A percentile compares a stretch with the other conserved stretches of the same genome.
Conservation (phyloP, 2,329 filamentous ascomycete genomes). For the Paecilomyces sp. region DNA sequence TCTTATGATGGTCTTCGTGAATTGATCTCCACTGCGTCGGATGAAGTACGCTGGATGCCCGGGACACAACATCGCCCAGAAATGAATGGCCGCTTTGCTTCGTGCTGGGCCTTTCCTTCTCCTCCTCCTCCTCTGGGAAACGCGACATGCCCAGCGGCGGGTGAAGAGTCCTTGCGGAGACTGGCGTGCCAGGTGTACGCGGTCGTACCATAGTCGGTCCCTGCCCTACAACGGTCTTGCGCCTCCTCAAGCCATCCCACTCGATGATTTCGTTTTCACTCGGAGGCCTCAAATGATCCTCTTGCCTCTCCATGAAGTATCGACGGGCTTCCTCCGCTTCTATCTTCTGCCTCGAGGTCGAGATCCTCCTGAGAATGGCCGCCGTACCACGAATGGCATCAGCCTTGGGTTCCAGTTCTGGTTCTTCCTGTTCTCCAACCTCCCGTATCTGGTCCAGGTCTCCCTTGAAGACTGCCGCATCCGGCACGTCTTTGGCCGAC, state of each 20-base stretch:
- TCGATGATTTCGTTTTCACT: constrained; percentile 75
- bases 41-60: constrained; percentile 29
- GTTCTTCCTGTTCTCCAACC: constrained; percentile 88
- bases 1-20: constrained; percentile 16
- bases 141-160: constrained; percentile 82
- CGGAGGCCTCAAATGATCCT: constrained; percentile 65
- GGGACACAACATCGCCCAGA: constrained; percentile 30
- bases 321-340: constrained; percentile 73
- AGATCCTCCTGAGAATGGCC: constrained; percentile 79
- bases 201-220: constrained; percentile 35
- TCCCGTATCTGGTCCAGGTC: constrained; percentile 93
- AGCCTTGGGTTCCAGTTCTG: constrained; percentile 93
- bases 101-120: constrained; percentile 34
- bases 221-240: constrained; percentile 52
- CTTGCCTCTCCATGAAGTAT: constrained; percentile 68
- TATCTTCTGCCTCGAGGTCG: constrained; percentile 65
- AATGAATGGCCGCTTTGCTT: constrained; percentile 26
- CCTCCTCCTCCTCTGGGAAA: constrained; percentile 63
- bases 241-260: constrained; percentile 82
- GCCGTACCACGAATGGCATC: constrained; percentile 90
- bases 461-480: constrained; percentile 83
- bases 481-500: constrained; percentile 93
- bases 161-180: constrained; percentile 49
- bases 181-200: constrained; percentile 32
- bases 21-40: constrained; percentile 27